Base-by-base conservation (phyloP, 768 basidiomycete species). In the Mycena rosella region DNA sequence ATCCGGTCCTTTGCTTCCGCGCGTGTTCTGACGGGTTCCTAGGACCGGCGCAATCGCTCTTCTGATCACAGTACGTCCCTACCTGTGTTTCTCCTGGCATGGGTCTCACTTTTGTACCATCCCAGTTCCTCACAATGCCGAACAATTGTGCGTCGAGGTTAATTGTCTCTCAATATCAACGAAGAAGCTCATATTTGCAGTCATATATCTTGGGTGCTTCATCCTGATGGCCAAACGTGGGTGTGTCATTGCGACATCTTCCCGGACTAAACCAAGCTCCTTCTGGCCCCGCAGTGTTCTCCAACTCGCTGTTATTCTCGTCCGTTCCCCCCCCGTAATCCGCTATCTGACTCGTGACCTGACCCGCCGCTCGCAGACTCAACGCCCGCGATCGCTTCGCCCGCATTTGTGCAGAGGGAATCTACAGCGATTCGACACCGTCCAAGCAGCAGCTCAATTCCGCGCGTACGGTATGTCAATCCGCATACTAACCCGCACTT, bases 251-350 rank as follows among this genome's bases (percentile, higher is more conserved):
- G 44, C 20, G 32, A 24, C 47, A 44, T 13, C 20, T n/a, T 17
- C 20, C 30, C 11, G 0, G n/a, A 29, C n/a, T 13, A 15, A 24
- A 11, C 5, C n/a, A 7, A n/a, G 27, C 44, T 48, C 11, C 45
- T 40, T 26, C 9, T 34, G 30, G 22, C 48, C 22, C 45, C 58
- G 44, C 45, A 59, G 58, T 61, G n/a, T 62, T 54, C 52, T n/a
- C 61, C 17, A 62, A 62, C 61, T 62, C 61, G 30, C 42, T 62
- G 7, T 20, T 62, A 47, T 54, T 62, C 52, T 62, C 61, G 61
- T 62, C 1, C 32, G 61, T 49, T 34, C 15, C 4, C 48, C 29
- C 7, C 48, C 26, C n/a, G 26, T 6, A 34, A 34, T 34, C 14
- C 8, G 1, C 30, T 11, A 5, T 48, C 5, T 15, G 6, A 2